A percentile compares a stretch with the other conserved stretches of the same genome.
Conservation (phyloP, 352 stramenopile genomes). For the Phytophthora citrophthora region DNA sequence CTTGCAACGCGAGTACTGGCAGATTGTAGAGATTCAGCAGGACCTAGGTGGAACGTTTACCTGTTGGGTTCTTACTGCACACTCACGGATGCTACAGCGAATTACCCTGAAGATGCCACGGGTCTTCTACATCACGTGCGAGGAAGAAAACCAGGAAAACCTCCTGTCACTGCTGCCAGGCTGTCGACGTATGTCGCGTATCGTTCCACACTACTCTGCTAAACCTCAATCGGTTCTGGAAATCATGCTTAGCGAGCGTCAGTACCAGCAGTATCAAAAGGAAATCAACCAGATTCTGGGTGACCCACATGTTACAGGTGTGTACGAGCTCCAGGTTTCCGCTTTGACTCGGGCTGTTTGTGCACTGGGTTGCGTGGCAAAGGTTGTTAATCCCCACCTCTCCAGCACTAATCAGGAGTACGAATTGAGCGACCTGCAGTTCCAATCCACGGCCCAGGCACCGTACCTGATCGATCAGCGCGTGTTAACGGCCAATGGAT, state of each 20-base stretch:
- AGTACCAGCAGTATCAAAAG: slow-evolving; percentile 78
- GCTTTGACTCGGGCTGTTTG: slow-evolving; percentile 90
- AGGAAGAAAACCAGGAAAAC: slow-evolving; percentile 80
- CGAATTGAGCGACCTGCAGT: slow-evolving; percentile 73
- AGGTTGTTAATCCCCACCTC: slow-evolving; percentile 58
- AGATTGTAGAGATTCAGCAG: slow-evolving; percentile 84
- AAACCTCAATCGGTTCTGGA: slow-evolving; percentile 71
- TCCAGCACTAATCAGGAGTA: slow-evolving; percentile 57
- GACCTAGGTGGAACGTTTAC: slow-evolving; percentile 90
- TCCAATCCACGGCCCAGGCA: slow-evolving; percentile 70
- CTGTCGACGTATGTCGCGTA: slow-evolving; percentile 55
- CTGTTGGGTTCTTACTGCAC: slow-evolving; percentile 95
- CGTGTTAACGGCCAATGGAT: slow-evolving; percentile 6
- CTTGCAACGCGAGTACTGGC: slow-evolving; percentile 73
- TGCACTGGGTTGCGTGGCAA: slow-evolving; percentile 90
- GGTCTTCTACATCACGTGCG: slow-evolving; percentile 64
- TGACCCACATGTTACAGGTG: slow-evolving; percentile 78
- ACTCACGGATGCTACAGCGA: slow-evolving; percentile 74
- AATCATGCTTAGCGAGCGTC: slow-evolving; percentile 69
- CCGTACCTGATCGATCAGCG: slow-evolving; percentile 65
- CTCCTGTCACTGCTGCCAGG: slow-evolving; percentile 69
- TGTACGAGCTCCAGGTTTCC: slow-evolving; percentile 96
- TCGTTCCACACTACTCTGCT: slow-evolving; percentile 63
- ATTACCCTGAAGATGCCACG: slow-evolving; percentile 79
- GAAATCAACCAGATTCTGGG: slow-evolving; percentile 84